These are phyloP conservation scores for Alternaria incomplexa DNA, from an alignment of 2,329 filamentous ascomycete species.

Conservation along the genomic window DNA sequence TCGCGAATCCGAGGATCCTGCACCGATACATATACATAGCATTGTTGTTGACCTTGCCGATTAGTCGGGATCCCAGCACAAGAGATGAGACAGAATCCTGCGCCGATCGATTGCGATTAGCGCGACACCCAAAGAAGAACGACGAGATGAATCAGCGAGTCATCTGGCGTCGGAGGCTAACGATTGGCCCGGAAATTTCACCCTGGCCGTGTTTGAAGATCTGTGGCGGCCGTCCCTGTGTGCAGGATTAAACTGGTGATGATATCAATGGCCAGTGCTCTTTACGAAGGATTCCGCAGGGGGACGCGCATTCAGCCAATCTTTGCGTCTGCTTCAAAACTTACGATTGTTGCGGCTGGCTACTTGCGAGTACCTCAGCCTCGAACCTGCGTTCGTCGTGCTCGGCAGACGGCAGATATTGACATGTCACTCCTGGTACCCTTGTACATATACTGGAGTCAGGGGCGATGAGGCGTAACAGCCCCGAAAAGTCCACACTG, in stretches of 20 bases:
- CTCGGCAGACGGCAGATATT: background rate
- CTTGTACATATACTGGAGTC: background rate
- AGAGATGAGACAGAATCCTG: constrained; percentile 6
- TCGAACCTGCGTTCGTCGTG: background rate
- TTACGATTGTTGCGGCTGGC: background rate
- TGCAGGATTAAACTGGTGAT: background rate
- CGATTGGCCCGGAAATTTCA: constrained; percentile 2
- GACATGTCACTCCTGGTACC: background rate
- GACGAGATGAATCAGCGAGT: background rate
- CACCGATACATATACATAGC: background rate
- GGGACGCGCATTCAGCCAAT: background rate
- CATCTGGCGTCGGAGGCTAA: background rate
- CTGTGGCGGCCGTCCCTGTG: background rate
- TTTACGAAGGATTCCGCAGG: background rate
- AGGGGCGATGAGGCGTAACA: background rate
- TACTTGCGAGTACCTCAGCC: background rate
- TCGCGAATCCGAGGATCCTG: background rate
- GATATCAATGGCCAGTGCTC: background rate
- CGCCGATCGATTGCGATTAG: background rate
- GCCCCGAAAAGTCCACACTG: background rate
- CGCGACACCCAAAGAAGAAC: background rate
- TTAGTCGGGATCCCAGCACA: background rate
- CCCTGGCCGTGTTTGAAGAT: background rate
- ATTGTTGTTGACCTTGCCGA: background rate
- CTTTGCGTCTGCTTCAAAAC: background rate